These are phyloP conservation scores for Dendrocalamus latiflorus DNA, from an alignment of 202 grass and related monocot species.

Conservation along the genomic window DNA sequence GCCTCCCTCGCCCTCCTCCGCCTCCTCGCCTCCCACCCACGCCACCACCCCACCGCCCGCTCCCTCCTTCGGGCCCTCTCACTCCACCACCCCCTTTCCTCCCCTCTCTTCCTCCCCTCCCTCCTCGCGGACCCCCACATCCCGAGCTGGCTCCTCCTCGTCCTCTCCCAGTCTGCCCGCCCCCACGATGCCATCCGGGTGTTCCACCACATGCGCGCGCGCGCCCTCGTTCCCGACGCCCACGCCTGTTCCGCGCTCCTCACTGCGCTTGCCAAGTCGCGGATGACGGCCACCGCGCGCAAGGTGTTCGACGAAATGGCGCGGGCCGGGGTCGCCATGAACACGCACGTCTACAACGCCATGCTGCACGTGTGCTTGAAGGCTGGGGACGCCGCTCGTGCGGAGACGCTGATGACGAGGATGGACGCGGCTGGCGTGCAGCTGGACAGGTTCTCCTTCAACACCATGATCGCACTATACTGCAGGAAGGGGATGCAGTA, in stretches of 20 bases:
- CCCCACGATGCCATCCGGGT: slow-evolving; percentile 55
- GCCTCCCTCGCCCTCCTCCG: slow-evolving; percentile 69
- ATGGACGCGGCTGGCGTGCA: slow-evolving; percentile 51
- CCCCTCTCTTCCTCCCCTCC: slow-evolving; percentile 50
- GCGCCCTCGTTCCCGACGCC: slow-evolving; percentile 40
- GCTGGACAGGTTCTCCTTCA: slow-evolving; percentile 65
- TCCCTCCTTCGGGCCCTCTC: slow-evolving; percentile 56
- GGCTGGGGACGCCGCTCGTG: slow-evolving; percentile 48
- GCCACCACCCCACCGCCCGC: slow-evolving; percentile 32
- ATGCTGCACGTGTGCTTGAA: slow-evolving; percentile 87
- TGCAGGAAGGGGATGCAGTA: slow-evolving; percentile 81
- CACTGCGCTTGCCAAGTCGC: slow-evolving; percentile 51
- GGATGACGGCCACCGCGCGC: slow-evolving; percentile 64
- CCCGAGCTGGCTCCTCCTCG: slow-evolving; percentile 61
- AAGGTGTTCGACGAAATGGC: slow-evolving; percentile 68
- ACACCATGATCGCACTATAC: slow-evolving; percentile 77
- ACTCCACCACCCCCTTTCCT: slow-evolving; percentile 51
- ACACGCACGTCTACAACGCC: slow-evolving; percentile 73
- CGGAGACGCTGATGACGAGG: slow-evolving; percentile 44
- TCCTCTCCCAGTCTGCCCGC: slow-evolving; percentile 37
- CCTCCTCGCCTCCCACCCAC: slow-evolving; percentile 47
- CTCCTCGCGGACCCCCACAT: slow-evolving; percentile 39
- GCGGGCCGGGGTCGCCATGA: slow-evolving; percentile 34
- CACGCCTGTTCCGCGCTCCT: slow-evolving; percentile 64
- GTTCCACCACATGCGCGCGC: slow-evolving; percentile 64